Conservation (phyloP, 75 land plant genomes). For the Pseudotsuga menziesii region DNA sequence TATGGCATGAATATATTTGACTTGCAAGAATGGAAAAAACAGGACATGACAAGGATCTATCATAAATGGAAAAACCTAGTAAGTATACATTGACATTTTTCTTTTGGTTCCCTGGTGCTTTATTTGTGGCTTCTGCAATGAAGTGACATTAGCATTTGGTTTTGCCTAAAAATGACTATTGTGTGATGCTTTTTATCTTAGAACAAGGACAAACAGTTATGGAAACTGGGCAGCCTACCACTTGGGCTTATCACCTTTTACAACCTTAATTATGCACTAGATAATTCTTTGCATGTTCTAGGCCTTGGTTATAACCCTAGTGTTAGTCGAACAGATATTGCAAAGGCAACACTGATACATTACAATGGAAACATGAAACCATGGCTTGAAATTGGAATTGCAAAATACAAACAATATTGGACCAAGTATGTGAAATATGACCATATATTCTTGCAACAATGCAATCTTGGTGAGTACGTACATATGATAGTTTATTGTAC, state of each 20-base stretch:
- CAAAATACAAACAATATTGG: slow-evolving; percentile 52
- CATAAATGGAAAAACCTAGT: slow-evolving; percentile 53
- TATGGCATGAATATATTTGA: slow-evolving; percentile 83
- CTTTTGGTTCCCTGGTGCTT: slow-evolving; percentile 6
- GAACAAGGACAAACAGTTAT: slow-evolving; percentile 38
- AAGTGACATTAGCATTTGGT: neutral
- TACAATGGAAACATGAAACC: slow-evolving; percentile 66
- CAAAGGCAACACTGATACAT: slow-evolving; percentile 48
- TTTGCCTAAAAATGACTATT: neutral
- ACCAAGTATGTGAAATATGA: slow-evolving; percentile 30
- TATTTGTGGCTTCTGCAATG: neutral
- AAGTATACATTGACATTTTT: slow-evolving; percentile 16
- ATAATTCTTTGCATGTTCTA: slow-evolving; percentile 48
- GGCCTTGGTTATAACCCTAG: slow-evolving; percentile 49
- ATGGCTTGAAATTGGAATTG: slow-evolving; percentile 56
- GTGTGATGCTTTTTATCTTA: slow-evolving; percentile 7
- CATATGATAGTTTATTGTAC: too few species aligned
- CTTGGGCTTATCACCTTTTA: slow-evolving; percentile 59
- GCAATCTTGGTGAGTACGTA: slow-evolving; percentile 51
- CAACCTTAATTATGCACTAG: slow-evolving; percentile 38
- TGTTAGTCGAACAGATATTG: slow-evolving; percentile 20
- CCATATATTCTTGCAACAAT: slow-evolving; percentile 50
- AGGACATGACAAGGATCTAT: slow-evolving; percentile 40
- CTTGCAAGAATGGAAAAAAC: slow-evolving; percentile 47
- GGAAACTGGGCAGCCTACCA: slow-evolving; percentile 56